These are phyloP conservation scores for Ustilago curta DNA, from an alignment of 1,284 basidiomycete species.

Conservation along the genomic window DNA sequence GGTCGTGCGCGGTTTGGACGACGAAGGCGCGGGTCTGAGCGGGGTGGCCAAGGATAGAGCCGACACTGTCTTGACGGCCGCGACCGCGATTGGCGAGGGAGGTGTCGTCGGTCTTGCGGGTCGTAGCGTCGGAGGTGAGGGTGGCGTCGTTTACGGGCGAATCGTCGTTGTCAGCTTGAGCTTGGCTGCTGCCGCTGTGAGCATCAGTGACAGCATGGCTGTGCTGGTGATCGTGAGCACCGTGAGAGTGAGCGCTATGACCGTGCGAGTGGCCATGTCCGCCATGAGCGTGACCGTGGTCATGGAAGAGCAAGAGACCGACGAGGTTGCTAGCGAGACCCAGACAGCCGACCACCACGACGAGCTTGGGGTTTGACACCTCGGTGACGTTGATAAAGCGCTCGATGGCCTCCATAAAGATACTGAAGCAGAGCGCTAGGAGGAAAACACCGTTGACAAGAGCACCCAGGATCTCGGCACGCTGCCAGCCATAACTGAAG, in stretches of 20 bases:
- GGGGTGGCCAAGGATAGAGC: conserved; percentile 81
- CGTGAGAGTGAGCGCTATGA: conserved; percentile 57
- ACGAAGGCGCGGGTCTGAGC: conserved; percentile 88
- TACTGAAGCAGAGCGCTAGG: conserved; percentile 93
- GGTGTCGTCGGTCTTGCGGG: conserved; percentile 15
- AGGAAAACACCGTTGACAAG: conserved; percentile 97
- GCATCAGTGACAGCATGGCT: conserved; percentile 29
- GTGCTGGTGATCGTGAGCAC: conserved; percentile 39
- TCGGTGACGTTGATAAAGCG: conserved; percentile 83
- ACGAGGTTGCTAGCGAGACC: conserved; percentile 92
- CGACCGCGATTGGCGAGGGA: conserved; percentile 27
- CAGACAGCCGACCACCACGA: conserved; percentile 89
- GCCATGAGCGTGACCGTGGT: conserved; percentile 63
- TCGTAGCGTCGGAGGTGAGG: not conserved
- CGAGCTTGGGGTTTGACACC: conserved; percentile 84
- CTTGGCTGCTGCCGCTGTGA: conserved; percentile 10
- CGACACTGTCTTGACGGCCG: conserved; percentile 46
- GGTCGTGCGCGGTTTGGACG: conserved; percentile 86
- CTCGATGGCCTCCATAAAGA: conserved; percentile 90
- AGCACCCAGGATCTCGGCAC: conserved; percentile 88
- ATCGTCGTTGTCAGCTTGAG: conserved; percentile 16
- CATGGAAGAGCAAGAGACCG: conserved; percentile 94
- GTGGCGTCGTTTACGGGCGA: conserved; percentile 17
- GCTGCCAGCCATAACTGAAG: conserved; percentile 96
- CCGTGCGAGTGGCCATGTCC: conserved; percentile 77